A percentile compares a stretch with the other conserved stretches of the same genome.
Conservation (phyloP, 2,329 filamentous ascomycete genomes). For the Sporothrix globosa region DNA sequence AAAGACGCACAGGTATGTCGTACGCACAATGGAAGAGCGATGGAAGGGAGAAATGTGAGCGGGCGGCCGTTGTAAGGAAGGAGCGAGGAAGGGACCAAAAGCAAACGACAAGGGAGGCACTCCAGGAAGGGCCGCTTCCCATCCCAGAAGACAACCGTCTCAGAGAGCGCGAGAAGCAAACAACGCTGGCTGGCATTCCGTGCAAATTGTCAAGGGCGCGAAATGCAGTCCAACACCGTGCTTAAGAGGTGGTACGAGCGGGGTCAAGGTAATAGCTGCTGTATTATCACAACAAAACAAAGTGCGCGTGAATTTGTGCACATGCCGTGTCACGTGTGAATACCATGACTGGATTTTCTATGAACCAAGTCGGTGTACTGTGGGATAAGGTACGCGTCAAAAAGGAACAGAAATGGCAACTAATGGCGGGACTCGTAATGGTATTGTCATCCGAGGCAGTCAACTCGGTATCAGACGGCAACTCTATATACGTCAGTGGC, state of each 20-base stretch:
- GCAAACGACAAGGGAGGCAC: too few relatives aligned
- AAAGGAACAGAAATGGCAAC: too few relatives aligned
- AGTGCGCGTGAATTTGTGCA: background rate
- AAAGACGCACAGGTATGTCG: background rate
- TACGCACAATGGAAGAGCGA: background rate
- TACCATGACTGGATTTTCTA: too few relatives aligned
- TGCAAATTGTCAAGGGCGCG: background rate
- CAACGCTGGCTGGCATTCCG: background rate
- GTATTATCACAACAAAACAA: constrained; percentile 30
- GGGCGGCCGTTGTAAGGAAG: constrained; percentile 10
- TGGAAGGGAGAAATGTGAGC: background rate
- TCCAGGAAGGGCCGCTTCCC: background rate
- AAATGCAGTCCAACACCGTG: constrained; percentile 15
- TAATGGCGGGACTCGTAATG: too few relatives aligned
- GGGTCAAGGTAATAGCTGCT: constrained; percentile 16
- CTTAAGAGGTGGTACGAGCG: constrained; percentile 9
- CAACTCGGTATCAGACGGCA: too few relatives aligned
- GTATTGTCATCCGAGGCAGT: too few relatives aligned
- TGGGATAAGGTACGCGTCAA: too few relatives aligned
- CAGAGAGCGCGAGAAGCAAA: constrained; percentile 7
- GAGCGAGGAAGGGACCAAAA: background rate
- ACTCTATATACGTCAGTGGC: too few relatives aligned
- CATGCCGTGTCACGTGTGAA: background rate
- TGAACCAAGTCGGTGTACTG: too few relatives aligned
- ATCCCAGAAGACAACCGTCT: background rate